Conservation (phyloP, 441 rosid genomes). For the Pelargonium citronellum region DNA sequence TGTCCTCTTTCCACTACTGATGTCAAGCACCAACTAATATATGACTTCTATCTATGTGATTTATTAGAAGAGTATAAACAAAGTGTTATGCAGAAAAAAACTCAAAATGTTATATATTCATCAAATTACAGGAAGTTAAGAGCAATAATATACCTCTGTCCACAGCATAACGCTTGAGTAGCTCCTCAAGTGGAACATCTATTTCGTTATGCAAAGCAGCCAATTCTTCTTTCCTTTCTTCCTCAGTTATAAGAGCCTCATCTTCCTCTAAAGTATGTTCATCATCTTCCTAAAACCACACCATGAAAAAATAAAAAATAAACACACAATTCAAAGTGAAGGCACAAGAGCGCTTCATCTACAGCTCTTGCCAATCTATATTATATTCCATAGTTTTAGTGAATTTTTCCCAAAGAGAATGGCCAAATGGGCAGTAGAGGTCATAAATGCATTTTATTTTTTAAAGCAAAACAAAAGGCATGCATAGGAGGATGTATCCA, state of each 20-base stretch:
- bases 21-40: conserved; percentile 5
- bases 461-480: conserved; percentile 2
- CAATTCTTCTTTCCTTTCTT: conserved; percentile 88
- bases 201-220: conserved; percentile 75
- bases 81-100: background rate
- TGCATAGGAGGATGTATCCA: background rate
- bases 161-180: conserved; percentile 57
- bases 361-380: background rate
- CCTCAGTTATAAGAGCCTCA: conserved; percentile 76
- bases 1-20: conserved; percentile 1
- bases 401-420: background rate
- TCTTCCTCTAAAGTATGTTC: conserved; percentile 92
- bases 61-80: background rate
- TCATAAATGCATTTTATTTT: background rate
- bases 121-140: conserved; percentile 1
- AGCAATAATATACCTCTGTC: conserved; percentile 43
- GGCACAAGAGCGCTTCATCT: background rate
- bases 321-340: conserved; percentile 14
- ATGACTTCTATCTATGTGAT: background rate
- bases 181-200: conserved; percentile 85
- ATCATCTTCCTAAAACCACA: conserved; percentile 91
- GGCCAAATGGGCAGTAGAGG: background rate
- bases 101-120: background rate
- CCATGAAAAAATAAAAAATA: conserved; percentile 19
- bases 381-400: background rate